These are phyloP conservation scores for Cytospora chrysosperma DNA, from an alignment of 2,329 filamentous ascomycete species.

Conservation along the genomic window DNA sequence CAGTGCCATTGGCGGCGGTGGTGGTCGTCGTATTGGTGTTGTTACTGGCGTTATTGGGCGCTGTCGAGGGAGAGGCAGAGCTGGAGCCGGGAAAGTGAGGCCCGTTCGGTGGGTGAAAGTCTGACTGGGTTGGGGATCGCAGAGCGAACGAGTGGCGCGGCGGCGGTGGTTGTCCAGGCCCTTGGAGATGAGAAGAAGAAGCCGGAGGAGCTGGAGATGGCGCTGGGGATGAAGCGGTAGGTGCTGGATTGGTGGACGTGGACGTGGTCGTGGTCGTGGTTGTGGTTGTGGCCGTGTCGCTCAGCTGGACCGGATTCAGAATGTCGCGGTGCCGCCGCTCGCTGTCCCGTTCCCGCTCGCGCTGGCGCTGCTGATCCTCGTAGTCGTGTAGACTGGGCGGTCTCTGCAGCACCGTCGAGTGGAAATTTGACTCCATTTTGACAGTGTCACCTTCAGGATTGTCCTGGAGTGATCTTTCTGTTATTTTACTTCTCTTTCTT, in stretches of 20 bases:
- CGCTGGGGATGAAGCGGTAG: constrained; percentile 15
- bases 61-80: constrained; percentile 29
- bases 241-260: constrained; percentile 22
- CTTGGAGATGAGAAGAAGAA: background rate
- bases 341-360: constrained; percentile 24
- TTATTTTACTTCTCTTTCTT: too few species aligned
- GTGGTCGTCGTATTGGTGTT: constrained; percentile 31
- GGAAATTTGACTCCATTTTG: constrained; percentile 49
- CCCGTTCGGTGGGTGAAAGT: constrained; percentile 33
- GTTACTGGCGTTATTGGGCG: constrained; percentile 31
- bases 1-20: constrained; percentile 33
- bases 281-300: constrained; percentile 18
- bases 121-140: constrained; percentile 49
- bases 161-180: constrained; percentile 27
- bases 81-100: constrained; percentile 33
- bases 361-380: constrained; percentile 35
- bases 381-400: constrained; percentile 40
- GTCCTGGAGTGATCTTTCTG: background rate
- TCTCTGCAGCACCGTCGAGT: constrained; percentile 50
- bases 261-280: constrained; percentile 14
- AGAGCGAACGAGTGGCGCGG: constrained; percentile 48
- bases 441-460: background rate
- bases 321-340: constrained; percentile 46
- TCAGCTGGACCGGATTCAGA: constrained; percentile 37
- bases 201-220: background rate